Conservation (phyloP, 345 rosid species). For the Eutrema japonicum region DNA sequence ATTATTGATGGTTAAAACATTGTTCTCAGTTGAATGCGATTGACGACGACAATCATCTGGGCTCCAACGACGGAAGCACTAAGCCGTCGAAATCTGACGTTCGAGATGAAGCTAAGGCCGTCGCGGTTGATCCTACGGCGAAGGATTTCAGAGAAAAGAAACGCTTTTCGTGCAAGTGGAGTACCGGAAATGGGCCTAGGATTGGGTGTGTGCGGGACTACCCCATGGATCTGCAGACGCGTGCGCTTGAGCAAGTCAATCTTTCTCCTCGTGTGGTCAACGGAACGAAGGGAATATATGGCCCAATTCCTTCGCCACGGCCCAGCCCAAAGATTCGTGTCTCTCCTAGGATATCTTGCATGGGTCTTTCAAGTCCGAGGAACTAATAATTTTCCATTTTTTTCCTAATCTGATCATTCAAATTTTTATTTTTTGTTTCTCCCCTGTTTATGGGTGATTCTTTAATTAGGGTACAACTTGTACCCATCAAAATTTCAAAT, state of each 20-base stretch:
- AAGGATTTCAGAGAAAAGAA: slow-evolving; percentile 27
- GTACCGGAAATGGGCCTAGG: slow-evolving; percentile 76
- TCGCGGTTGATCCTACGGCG: slow-evolving; percentile 22
- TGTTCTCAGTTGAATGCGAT: slow-evolving; percentile 62
- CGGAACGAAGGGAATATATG: slow-evolving; percentile 46
- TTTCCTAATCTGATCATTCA: not conserved
- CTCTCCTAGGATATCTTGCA: slow-evolving; percentile 75
- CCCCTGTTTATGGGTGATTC: slow-evolving; percentile 23
- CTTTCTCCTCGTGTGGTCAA: slow-evolving; percentile 69
- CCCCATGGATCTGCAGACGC: slow-evolving; percentile 64
- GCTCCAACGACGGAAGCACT: slow-evolving; percentile 20
- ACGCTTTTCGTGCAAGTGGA: slow-evolving; percentile 70
- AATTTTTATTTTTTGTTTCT: not conserved
- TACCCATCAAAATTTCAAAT: slow-evolving; percentile 2
- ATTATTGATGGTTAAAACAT: slow-evolving; percentile 14
- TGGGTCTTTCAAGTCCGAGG: slow-evolving; percentile 85
- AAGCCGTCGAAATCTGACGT: slow-evolving; percentile 30
- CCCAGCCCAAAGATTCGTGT: slow-evolving; percentile 76
- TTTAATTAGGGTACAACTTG: slow-evolving; percentile 21
- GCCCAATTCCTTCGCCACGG: slow-evolving; percentile 89
- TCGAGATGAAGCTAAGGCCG: slow-evolving; percentile 25
- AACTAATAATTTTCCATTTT: slow-evolving; percentile 25
- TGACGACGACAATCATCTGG: slow-evolving; percentile 62
- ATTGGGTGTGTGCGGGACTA: slow-evolving; percentile 91
- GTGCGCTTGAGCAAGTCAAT: slow-evolving; percentile 83